Conservation (phyloP, 2,329 filamentous ascomycete genomes). For the Cordyceps sp. region DNA sequence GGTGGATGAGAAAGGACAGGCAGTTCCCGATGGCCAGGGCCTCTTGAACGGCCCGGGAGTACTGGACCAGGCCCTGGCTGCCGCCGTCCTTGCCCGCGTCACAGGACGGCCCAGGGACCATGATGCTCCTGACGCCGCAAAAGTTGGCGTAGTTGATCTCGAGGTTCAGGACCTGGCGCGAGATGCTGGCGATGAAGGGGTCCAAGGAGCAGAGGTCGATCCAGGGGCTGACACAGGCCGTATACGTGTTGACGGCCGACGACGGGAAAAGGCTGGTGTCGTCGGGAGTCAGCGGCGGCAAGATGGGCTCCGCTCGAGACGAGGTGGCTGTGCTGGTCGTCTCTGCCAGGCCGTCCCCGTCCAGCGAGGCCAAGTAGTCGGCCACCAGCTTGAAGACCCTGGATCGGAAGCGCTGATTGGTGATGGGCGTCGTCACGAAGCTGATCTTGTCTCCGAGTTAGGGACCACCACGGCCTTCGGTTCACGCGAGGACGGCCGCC, state of each 20-base stretch:
- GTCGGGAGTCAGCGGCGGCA: slow-evolving; percentile 56
- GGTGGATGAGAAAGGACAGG: slow-evolving; percentile 62
- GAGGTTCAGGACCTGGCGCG: slow-evolving; percentile 74
- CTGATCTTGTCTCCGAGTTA: slow-evolving; percentile 40
- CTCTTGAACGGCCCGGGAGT: slow-evolving; percentile 71
- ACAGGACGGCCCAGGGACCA: slow-evolving; percentile 62
- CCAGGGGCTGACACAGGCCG: slow-evolving; percentile 77
- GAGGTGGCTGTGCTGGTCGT: slow-evolving; percentile 24
- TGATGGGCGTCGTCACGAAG: slow-evolving; percentile 65
- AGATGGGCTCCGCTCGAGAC: slow-evolving; percentile 36
- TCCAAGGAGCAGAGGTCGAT: slow-evolving; percentile 77
- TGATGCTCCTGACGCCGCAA: slow-evolving; percentile 70
- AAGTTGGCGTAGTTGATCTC: slow-evolving; percentile 94
- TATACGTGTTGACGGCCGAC: slow-evolving; percentile 52
- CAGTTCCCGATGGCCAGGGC: slow-evolving; percentile 59
- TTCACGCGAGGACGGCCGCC: not conserved
- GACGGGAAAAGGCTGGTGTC: slow-evolving; percentile 62
- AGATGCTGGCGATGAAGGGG: slow-evolving; percentile 69
- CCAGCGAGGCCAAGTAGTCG: slow-evolving; percentile 31
- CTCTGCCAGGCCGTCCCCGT: slow-evolving; percentile 20
- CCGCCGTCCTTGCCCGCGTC: slow-evolving; percentile 36
- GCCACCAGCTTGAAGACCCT: slow-evolving; percentile 48
- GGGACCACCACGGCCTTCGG: not conserved
- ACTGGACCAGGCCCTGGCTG: slow-evolving; percentile 47
- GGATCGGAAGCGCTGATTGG: slow-evolving; percentile 54